phyloP scores from a whole-genome alignment of 345 rosid genomes.

The Rhizophora apiculata region DNA sequence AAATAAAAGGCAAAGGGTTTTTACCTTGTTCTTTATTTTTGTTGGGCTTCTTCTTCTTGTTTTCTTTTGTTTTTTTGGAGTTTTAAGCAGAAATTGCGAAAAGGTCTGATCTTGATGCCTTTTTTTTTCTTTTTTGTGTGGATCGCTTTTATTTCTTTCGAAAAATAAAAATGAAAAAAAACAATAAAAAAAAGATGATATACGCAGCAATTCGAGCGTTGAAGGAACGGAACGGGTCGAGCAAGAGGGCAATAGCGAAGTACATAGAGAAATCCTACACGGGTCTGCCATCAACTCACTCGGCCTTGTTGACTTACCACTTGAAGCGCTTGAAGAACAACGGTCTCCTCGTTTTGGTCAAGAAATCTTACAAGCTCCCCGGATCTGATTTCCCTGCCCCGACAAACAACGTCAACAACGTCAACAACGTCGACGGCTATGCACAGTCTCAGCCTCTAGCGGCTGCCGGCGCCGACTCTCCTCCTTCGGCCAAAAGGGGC shows the following conservation, averaged over 20 bases:
- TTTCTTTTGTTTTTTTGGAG: not conserved
- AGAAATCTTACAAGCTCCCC: constrained; percentile 62
- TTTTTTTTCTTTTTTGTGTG: not conserved
- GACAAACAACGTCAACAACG: not conserved
- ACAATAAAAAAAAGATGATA: constrained; percentile 76
- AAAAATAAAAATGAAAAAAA: too few species aligned
- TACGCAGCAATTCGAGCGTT: constrained; percentile 58
- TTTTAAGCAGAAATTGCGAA: not conserved
- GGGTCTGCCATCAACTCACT: constrained; percentile 52
- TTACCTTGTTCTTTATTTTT: not conserved
- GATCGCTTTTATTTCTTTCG: not conserved
- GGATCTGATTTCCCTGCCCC: constrained; percentile 31
- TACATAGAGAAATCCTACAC: constrained; percentile 45
- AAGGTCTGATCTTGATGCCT: not conserved
- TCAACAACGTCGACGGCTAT: too few species aligned
- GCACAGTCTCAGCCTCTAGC: not conserved
- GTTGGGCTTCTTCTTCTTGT: not conserved
- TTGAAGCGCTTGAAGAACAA: constrained; percentile 51
- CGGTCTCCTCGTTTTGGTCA: constrained; percentile 54
- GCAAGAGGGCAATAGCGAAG: constrained; percentile 70
- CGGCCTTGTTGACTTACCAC: constrained; percentile 51
- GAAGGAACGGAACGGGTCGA: constrained; percentile 72
- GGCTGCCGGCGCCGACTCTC: constrained; percentile 12
- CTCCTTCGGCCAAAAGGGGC: constrained; percentile 42
- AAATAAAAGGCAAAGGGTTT: not conserved